Evolutionary conservation across 192 early-diverging fungal genomes (phyloP), one percentile per base, ranked within the genome.

Genomic region (Gonapodya prolifera): DNA sequence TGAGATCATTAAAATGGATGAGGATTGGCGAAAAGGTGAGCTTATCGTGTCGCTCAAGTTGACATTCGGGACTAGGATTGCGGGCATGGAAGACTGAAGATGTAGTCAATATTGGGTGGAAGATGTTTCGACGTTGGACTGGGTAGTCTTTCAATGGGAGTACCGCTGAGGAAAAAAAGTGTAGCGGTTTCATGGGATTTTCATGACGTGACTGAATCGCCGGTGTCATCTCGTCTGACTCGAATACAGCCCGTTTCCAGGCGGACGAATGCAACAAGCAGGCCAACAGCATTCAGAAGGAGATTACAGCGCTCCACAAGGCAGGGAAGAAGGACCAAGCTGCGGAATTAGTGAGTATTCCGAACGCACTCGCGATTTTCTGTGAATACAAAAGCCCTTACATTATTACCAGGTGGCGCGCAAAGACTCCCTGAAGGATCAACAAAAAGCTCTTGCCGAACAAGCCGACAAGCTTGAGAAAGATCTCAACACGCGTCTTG

Each of bases 281-380:
- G 79, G 90, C 95, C 82, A 99, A 99, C 81, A 91, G 90, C 1
- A 85, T 96, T 61, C 92, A 96, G 85, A 96, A 96, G 87, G 87
- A 96, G 75, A 96, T 98, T 76, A 91, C 88, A 35, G 84, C 85
- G 79, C 91, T 94, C 81, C 91, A 91, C 82, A 99, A 99, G 89
- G 92, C 77, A 18, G 84, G 84, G 34, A 80, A 87, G 81, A 78
- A 95, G 85, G 92, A 95, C 82, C 91, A 96, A 78, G 91, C 94
- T 30, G 80, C 85, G 28, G 85, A 89, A 30, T 86, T 95, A n/a
- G 77, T 94, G 33, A 85, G 85, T 18, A 80, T 92, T 61, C 23
- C 8, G 45, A 61, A 61, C 23, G 45, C 45, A 16, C 8, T 61
- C 8, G 8, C 8, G 45, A 16, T 61, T 61, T 61, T 8, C 45